Evolutionary conservation across 805 yeast genomes (phyloP), one percentile per base, ranked within the genome.

Genomic region (Ogataea thermomethanolica): DNA sequence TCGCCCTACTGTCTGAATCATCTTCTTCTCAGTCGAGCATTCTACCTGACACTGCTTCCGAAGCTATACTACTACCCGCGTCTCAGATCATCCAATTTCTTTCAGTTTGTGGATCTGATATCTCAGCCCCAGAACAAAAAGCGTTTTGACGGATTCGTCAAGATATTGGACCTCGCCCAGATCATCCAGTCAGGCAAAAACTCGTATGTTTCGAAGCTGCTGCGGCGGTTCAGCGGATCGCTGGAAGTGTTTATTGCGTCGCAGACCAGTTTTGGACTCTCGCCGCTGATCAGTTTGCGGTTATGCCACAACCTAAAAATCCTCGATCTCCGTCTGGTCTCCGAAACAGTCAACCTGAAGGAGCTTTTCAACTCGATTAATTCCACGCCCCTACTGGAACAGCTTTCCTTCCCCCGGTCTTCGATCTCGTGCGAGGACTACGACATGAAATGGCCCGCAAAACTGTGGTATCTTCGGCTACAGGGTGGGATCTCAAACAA

Each of bases 181-280:
- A 87, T 90, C 34, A 79, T 89, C 45, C 98, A 93, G 61, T 74
- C 87, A 26, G 98, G 98, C 9, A 89, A 86, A 59, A 93, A 89
- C 62, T 91, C 97, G 5, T 84, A 72, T 59, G 88, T 91, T 9
- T 87, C 97, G 0, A 82, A 85, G 49, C 59, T 93, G 6, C 66
- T 93, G 40, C 76, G 95, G 53, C 71, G 96, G 29, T 85, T 96
- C 39, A 75, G 89, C 7, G 59, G 71, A 13, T 73, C 70, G 27
- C 65, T 93, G 35, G 75, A 79, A 47, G 66, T 71, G 8, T 89
- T 93, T 53, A 74, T 84, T 7, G 96, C 98, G 0, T 96, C 98
- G 3, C 98, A 91, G 58, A 82, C 97, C 24, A 84, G 95, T 65
- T 91, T 93, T 67, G 99, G 99, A 0, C 74, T 80, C 35, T 84